Percentiles rank a stretch among this genome's conserved stretches.
Evolutionary conservation across 441 rosid genomes (phyloP).

Genomic region (Raphanus hybrid): DNA sequence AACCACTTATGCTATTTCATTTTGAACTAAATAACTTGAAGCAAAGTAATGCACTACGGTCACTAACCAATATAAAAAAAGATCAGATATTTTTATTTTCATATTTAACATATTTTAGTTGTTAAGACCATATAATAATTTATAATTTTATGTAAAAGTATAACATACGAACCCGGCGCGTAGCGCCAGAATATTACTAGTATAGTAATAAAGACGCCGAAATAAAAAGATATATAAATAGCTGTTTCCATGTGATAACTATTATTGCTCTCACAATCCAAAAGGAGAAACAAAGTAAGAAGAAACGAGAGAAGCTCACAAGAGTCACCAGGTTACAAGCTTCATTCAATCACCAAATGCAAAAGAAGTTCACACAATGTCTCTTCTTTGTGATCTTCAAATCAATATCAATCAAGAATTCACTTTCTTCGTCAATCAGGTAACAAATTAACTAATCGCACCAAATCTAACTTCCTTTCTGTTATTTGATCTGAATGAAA

Average conservation of each 20-base stretch:
- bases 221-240: constrained; percentile 31
- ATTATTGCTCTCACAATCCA: constrained; percentile 41
- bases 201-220: background rate
- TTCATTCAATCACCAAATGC: constrained; percentile 47
- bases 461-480: background rate
- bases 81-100: no score
- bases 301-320: constrained; percentile 29
- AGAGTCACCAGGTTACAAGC: background rate
- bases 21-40: no score
- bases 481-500: constrained; percentile 12
- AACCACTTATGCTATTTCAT: no score
- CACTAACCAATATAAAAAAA: no score
- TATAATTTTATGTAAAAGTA: no score
- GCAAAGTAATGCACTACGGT: no score
- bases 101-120: no score
- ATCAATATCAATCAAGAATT: constrained; percentile 53
- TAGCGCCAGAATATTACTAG: no score
- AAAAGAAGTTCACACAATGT: constrained; percentile 49
- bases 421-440: constrained; percentile 67
- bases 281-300: constrained; percentile 27
- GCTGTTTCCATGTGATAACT: constrained; percentile 40
- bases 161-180: no score
- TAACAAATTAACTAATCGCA: constrained; percentile 21
- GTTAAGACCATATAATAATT: no score
- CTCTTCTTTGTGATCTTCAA: constrained; percentile 55